Conservation (phyloP, 805 yeast species). For the Yarrowia keelungensis region DNA sequence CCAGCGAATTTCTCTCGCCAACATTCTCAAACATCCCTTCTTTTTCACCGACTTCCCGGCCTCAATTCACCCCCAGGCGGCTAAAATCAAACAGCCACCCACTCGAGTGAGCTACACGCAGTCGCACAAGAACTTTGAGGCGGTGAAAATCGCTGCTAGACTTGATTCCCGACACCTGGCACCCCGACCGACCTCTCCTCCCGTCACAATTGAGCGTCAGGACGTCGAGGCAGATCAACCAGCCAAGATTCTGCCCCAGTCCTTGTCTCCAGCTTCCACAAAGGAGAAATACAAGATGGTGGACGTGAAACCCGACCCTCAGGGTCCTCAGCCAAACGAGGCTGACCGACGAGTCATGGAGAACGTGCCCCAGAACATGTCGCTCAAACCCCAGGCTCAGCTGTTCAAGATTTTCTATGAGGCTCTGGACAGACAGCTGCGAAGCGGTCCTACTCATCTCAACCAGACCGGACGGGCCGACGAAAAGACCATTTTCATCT, state of each 20-base stretch:
- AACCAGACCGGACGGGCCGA: background rate
- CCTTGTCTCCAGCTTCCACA: slow-evolving; percentile 92
- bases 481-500: slow-evolving; percentile 57
- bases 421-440: slow-evolving; percentile 13
- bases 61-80: slow-evolving; percentile 54
- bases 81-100: slow-evolving; percentile 2
- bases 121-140: slow-evolving; percentile 70
- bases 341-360: slow-evolving; percentile 30
- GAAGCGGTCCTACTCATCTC: slow-evolving; percentile 13
- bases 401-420: slow-evolving; percentile 18
- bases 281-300: slow-evolving; percentile 74
- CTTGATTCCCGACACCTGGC: slow-evolving; percentile 46
- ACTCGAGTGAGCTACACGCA: slow-evolving; percentile 27
- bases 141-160: slow-evolving; percentile 70
- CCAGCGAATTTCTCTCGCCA: slow-evolving; percentile 79
- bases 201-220: slow-evolving; percentile 43
- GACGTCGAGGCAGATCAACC: slow-evolving; percentile 54
- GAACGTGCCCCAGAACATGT: slow-evolving; percentile 21
- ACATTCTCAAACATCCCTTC: slow-evolving; percentile 83
- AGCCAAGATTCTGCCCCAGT: slow-evolving; percentile 74
- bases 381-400: slow-evolving; percentile 14
- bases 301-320: slow-evolving; percentile 42
- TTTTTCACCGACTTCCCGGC: slow-evolving; percentile 87
- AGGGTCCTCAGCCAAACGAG: background rate
- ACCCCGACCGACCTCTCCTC: slow-evolving; percentile 20